Conservation (phyloP, 176 grass and related monocot genomes). For the Panicum miliaceum region DNA sequence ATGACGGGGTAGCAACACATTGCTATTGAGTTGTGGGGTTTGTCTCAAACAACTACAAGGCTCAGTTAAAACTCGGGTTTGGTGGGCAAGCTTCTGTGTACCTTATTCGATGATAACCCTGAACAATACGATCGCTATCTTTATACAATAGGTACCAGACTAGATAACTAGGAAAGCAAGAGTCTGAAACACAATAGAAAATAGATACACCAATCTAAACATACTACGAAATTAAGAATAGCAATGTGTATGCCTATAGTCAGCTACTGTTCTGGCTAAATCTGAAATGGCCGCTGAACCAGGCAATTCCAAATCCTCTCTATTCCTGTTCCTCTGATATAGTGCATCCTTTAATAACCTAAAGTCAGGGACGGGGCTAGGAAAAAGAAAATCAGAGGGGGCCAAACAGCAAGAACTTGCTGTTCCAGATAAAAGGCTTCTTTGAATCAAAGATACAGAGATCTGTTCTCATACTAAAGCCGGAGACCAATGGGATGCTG, state of each 20-base stretch:
- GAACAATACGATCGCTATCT: background rate
- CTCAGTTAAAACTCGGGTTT: background rate
- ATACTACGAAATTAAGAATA: slow-evolving; percentile 16
- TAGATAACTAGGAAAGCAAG: background rate
- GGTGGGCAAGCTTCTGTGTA: background rate
- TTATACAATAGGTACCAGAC: background rate
- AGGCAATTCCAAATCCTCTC: background rate
- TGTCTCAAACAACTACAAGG: background rate
- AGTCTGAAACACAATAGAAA: background rate
- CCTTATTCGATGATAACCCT: background rate
- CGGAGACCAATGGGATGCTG: background rate
- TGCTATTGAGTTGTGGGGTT: background rate
- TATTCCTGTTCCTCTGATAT: background rate
- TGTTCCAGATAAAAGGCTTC: background rate
- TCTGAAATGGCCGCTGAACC: background rate
- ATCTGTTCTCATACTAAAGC: background rate
- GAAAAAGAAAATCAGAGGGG: background rate
- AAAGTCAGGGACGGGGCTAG: no score
- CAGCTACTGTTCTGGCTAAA: background rate
- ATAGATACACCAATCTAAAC: background rate
- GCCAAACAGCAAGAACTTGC: background rate
- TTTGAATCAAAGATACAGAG: slow-evolving; percentile 8
- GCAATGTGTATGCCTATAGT: background rate
- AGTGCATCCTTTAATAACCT: background rate
- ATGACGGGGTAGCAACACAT: background rate